Conservation (phyloP, 345 rosid genomes). For the Hibiscus tridactylites region DNA sequence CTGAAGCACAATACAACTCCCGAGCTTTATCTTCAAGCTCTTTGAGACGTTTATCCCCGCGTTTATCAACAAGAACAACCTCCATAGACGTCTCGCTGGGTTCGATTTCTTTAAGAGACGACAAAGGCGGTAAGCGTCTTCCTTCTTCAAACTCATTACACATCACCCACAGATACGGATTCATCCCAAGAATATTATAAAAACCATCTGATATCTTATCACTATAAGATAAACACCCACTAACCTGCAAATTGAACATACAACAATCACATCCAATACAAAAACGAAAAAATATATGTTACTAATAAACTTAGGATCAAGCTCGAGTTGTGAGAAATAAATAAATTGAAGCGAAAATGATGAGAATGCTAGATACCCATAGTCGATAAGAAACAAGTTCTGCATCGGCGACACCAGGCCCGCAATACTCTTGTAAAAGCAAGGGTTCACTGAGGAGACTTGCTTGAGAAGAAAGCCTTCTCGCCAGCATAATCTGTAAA, state of each 20-base stretch:
- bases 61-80: conserved; percentile 70
- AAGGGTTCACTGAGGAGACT: conserved; percentile 41
- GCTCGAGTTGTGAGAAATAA: neutral
- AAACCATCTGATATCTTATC: conserved; percentile 95
- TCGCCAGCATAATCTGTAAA: conserved; percentile 73
- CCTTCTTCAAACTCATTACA: conserved; percentile 73
- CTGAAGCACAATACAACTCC: conserved; percentile 68
- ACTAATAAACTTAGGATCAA: neutral
- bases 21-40: conserved; percentile 87
- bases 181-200: conserved; percentile 89
- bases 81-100: conserved; percentile 71
- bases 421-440: conserved; percentile 23
- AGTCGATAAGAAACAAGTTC: conserved; percentile 74
- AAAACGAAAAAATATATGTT: neutral
- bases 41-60: conserved; percentile 63
- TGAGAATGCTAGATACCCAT: conserved; percentile 44
- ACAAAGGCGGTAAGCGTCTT: conserved; percentile 51
- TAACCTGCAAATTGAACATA: conserved; percentile 40
- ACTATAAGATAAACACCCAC: conserved; percentile 77
- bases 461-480: conserved; percentile 61
- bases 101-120: conserved; percentile 61
- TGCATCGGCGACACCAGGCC: conserved; percentile 25
- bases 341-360: neutral
- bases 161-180: conserved; percentile 88
- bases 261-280: neutral